Percentiles rank a stretch among this genome's conserved stretches.
phyloP scores from a whole-genome alignment of 768 basidiomycete genomes.

The Mycena chlorophos region DNA sequence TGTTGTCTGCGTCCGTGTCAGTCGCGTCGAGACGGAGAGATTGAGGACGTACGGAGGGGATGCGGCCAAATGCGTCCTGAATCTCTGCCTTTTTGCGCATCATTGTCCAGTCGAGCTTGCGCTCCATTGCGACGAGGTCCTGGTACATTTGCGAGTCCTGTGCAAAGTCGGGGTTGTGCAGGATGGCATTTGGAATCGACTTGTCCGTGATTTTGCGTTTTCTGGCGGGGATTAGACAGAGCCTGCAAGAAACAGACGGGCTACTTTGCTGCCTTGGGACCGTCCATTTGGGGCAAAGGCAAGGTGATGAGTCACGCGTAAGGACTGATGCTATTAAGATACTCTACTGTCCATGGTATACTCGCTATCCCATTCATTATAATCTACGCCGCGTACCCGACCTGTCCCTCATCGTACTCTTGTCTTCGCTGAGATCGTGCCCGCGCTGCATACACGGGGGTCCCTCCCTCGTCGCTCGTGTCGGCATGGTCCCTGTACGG shows the following conservation, averaged over 20 bases:
- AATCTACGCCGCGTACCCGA: constrained; percentile 19
- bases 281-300: constrained; percentile 41
- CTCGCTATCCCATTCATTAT: not conserved
- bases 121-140: constrained; percentile 83
- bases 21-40: not conserved
- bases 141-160: constrained; percentile 86
- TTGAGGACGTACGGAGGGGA: constrained; percentile 55
- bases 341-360: constrained; percentile 9
- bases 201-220: constrained; percentile 81
- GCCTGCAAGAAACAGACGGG: not conserved
- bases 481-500: constrained; percentile 18
- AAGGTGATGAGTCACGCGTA: not conserved
- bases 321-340: constrained; percentile 9
- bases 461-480: constrained; percentile 15
- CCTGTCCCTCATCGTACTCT: constrained; percentile 6
- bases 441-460: constrained; percentile 18
- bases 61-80: constrained; percentile 80
- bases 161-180: constrained; percentile 72
- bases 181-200: constrained; percentile 72
- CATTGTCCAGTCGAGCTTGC: constrained; percentile 94
- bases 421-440: constrained; percentile 12
- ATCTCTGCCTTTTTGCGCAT: constrained; percentile 87
- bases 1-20: constrained; percentile 55
- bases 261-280: constrained; percentile 41
- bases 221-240: constrained; percentile 41